phyloP scores from a whole-genome alignment of 306 rosid species.

The Trifolium dubium region DNA sequence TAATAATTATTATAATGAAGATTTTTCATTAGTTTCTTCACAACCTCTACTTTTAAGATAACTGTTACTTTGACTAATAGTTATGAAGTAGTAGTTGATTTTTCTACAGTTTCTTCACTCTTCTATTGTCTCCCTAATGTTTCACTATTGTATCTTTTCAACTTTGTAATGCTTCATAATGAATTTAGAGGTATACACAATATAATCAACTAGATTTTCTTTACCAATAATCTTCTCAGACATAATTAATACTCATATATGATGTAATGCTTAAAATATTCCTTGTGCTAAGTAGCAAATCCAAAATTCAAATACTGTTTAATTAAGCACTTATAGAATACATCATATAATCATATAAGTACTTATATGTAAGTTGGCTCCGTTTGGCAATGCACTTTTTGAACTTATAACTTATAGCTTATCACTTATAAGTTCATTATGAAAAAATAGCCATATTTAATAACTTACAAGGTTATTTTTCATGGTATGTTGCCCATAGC shows the following conservation, averaged over 20 bases:
- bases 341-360: no score
- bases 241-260: background rate
- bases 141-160: background rate
- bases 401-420: no score
- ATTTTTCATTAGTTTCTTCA: constrained; percentile 7
- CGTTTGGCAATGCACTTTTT: no score
- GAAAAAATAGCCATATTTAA: no score
- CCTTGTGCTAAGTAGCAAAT: no score
- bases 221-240: background rate
- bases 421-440: no score
- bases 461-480: no score
- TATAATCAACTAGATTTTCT: background rate
- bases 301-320: background rate
- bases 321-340: no score
- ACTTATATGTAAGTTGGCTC: no score
- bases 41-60: constrained; percentile 43
- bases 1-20: no score
- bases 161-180: constrained; percentile 12
- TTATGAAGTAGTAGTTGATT: constrained; percentile 13
- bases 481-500: background rate
- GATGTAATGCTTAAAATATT: background rate
- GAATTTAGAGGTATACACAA: background rate
- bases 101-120: constrained; percentile 19
- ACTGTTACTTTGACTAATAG: constrained; percentile 32
- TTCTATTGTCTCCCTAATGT: constrained; percentile 7